Conservation (phyloP, 345 rosid species). For the Schrenkiella parvula region DNA sequence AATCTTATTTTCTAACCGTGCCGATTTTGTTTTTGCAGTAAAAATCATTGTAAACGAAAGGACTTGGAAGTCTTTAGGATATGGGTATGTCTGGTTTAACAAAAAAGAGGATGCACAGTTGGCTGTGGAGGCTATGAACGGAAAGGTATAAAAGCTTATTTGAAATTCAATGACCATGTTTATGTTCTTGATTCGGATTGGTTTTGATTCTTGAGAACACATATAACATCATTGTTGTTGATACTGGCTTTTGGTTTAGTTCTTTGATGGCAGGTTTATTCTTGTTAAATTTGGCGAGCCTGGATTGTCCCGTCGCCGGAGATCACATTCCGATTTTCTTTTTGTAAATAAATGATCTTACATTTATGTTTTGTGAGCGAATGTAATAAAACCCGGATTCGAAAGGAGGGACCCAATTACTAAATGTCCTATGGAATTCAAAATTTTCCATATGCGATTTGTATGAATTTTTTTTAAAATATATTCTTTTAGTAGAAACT, state of each 20-base stretch:
- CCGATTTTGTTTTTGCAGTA: conserved; percentile 30
- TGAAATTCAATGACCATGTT: neutral
- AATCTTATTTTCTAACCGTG: neutral
- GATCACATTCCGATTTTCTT: conserved; percentile 16
- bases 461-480: neutral
- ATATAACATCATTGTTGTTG: conserved; percentile 2
- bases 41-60: conserved; percentile 39
- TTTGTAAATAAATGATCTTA: conserved; percentile 17
- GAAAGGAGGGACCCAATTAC: neutral
- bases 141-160: conserved; percentile 41
- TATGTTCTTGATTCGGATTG: conserved; percentile 1
- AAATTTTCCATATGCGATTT: neutral
- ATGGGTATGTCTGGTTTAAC: conserved; percentile 53
- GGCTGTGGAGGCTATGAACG: conserved; percentile 53
- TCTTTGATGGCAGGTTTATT: conserved; percentile 57
- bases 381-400: neutral
- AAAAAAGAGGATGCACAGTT: conserved; percentile 39
- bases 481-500: conserved; percentile 12
- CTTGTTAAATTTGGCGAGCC: conserved; percentile 47
- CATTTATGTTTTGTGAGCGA: neutral
- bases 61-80: conserved; percentile 45
- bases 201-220: conserved; percentile 2
- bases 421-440: neutral
- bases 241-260: conserved; percentile 28
- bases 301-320: conserved; percentile 32